Percentiles rank a stretch among this genome's conserved stretches.
Conservation (phyloP, 805 yeast species). For the Naumovozyma baii region DNA sequence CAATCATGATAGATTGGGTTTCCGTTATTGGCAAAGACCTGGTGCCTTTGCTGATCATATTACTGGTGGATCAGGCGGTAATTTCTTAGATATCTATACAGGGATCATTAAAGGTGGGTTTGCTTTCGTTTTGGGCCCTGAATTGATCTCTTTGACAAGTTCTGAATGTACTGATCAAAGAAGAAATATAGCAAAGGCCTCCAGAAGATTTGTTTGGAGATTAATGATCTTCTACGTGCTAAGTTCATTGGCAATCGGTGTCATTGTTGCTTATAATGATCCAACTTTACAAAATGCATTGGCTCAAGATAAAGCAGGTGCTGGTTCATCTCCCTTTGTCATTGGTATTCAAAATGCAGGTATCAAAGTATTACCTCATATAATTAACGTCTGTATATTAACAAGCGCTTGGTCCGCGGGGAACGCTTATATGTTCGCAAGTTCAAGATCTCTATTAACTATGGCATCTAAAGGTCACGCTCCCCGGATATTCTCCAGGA, state of each 20-base stretch:
- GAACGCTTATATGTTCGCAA: slow-evolving; percentile 45
- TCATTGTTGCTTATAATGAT: slow-evolving; percentile 48
- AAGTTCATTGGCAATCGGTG: slow-evolving; percentile 48
- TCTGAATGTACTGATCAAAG: slow-evolving; percentile 55
- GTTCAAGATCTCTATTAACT: slow-evolving; percentile 40
- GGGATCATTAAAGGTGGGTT: slow-evolving; percentile 56
- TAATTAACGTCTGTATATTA: slow-evolving; percentile 52
- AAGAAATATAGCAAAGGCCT: slow-evolving; percentile 51
- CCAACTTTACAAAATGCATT: slow-evolving; percentile 38
- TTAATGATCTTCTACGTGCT: slow-evolving; percentile 50
- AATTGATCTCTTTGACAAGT: slow-evolving; percentile 47
- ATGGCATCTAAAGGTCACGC: slow-evolving; percentile 42
- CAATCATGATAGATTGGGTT: slow-evolving; percentile 46
- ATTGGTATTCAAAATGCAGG: slow-evolving; percentile 56
- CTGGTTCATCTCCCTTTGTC: slow-evolving; percentile 58
- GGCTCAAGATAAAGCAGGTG: slow-evolving; percentile 44
- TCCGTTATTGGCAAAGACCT: slow-evolving; percentile 56
- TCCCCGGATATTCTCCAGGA: slow-evolving; percentile 38
- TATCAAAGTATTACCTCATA: slow-evolving; percentile 48
- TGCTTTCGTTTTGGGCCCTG: slow-evolving; percentile 56
- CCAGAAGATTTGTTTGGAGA: slow-evolving; percentile 51
- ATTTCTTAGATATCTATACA: slow-evolving; percentile 54
- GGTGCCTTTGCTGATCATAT: slow-evolving; percentile 48
- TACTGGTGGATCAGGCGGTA: slow-evolving; percentile 46
- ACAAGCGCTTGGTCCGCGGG: slow-evolving; percentile 46